These are phyloP conservation scores for Coniochaeta sp. DNA, from an alignment of 2,329 filamentous ascomycete genomes.

Conservation along the genomic window DNA sequence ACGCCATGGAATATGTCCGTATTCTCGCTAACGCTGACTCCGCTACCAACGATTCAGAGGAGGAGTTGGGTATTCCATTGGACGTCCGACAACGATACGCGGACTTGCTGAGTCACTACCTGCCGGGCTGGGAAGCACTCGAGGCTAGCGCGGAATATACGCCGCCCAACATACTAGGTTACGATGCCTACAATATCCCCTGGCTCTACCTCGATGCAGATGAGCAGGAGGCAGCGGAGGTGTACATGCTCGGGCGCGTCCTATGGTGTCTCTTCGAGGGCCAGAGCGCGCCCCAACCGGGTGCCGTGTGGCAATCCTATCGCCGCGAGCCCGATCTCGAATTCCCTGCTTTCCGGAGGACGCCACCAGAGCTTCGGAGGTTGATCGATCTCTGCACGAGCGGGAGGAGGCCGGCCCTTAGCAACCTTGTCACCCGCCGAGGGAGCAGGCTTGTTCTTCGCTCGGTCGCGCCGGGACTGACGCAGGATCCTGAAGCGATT, in stretches of 20 bases:
- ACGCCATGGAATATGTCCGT: conserved; percentile 51
- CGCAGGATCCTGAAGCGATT: conserved; percentile 26
- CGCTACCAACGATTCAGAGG: conserved; percentile 20
- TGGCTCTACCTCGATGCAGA: conserved; percentile 44
- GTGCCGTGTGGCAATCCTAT: conserved; percentile 53
- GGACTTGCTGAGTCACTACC: conserved; percentile 31
- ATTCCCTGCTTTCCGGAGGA: conserved; percentile 44
- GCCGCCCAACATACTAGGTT: conserved; percentile 5
- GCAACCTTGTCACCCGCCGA: conserved; percentile 34
- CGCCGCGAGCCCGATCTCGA: conserved; percentile 46
- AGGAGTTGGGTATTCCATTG: conserved; percentile 22
- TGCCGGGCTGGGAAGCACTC: conserved; percentile 38
- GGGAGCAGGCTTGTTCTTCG: conserved; percentile 37
- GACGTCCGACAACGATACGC: conserved; percentile 32
- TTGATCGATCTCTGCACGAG: conserved; percentile 46
- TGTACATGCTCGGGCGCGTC: conserved; percentile 55
- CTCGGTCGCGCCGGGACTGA: conserved; percentile 17
- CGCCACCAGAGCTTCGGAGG: conserved; percentile 34
- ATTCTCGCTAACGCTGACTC: conserved; percentile 30
- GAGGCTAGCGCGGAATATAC: conserved; percentile 33
- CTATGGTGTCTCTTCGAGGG: conserved; percentile 59
- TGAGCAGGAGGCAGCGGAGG: conserved; percentile 51
- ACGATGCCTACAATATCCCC: conserved; percentile 42
- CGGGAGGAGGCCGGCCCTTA: conserved; percentile 37
- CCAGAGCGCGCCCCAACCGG: conserved; percentile 48